Conservation (phyloP, 2,329 filamentous ascomycete genomes). For the Fusarium phyllophilum region DNA sequence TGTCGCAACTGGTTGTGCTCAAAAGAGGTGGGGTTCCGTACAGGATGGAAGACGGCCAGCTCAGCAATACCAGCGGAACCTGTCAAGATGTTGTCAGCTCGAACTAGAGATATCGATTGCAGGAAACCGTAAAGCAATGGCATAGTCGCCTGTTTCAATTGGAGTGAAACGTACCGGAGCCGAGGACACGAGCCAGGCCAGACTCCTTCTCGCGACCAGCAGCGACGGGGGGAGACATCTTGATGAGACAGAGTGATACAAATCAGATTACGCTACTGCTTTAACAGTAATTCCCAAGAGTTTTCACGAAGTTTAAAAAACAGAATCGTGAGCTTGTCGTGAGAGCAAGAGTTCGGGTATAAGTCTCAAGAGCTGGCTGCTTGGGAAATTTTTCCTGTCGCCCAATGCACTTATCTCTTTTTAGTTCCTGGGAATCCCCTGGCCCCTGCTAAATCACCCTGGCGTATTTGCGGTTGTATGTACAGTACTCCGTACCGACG, state of each 20-base stretch:
- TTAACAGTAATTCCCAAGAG: constrained; percentile 2
- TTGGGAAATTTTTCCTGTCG: constrained; percentile 43
- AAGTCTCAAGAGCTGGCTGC: constrained; percentile 19
- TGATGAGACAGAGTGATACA: neutral
- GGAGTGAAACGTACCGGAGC: constrained; percentile 74
- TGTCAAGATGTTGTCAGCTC: constrained; percentile 53
- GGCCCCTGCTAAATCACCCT: constrained; percentile 32
- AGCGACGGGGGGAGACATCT: constrained; percentile 69
- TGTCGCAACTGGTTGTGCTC: constrained; percentile 1
- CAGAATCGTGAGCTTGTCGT: constrained; percentile 25
- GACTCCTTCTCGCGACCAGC: constrained; percentile 79
- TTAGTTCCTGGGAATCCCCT: constrained; percentile 16
- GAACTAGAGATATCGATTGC: neutral
- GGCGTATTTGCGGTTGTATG: constrained; percentile 28
- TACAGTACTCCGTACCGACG: constrained; percentile 33
- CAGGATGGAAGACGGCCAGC: constrained; percentile 91
- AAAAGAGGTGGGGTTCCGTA: constrained; percentile 54
- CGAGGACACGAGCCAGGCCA: constrained; percentile 84
- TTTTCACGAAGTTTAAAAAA: constrained; percentile 6
- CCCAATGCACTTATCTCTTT: constrained; percentile 33
- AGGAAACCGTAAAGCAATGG: neutral
- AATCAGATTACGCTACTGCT: constrained; percentile 7
- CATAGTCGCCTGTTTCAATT: constrained; percentile 15
- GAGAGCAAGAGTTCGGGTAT: constrained; percentile 15
- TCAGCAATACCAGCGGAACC: constrained; percentile 94